Conservation (phyloP, 208 protist genomes). For the Acanthamoeba sp. region DNA sequence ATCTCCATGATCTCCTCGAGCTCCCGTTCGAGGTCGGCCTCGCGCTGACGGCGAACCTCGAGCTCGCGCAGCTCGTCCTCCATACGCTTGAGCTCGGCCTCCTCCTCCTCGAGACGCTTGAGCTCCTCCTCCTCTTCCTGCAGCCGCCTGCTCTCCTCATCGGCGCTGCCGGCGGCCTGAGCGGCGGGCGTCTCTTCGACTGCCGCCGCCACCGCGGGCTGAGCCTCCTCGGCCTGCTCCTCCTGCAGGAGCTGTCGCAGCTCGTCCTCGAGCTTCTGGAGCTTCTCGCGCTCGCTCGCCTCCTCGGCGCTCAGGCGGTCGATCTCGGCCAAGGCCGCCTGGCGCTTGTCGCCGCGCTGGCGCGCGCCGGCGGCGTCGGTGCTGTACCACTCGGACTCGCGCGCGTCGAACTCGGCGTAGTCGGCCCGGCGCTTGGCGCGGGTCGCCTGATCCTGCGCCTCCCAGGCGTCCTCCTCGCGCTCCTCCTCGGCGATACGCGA, state of each 20-base stretch:
- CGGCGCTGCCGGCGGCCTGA: neutral
- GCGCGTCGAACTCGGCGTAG: neutral
- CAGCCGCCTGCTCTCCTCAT: constrained; percentile 4
- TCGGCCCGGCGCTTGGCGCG: neutral
- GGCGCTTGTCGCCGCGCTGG: constrained; percentile 1
- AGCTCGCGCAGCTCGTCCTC: neutral
- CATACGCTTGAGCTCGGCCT: constrained; percentile 24
- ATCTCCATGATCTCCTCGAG: constrained; percentile 58
- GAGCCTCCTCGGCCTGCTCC: neutral
- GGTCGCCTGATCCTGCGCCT: neutral
- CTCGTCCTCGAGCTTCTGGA: constrained; percentile 13
- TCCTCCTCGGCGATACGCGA: neutral
- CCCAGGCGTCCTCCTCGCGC: constrained; percentile 6
- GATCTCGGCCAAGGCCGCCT: neutral
- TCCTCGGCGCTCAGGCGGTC: neutral
- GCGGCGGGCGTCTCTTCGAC: neutral
- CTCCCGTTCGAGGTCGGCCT: constrained; percentile 27
- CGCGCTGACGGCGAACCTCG: neutral
- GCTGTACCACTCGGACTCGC: neutral
- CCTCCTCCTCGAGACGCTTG: constrained; percentile 45
- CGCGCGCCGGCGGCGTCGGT: neutral
- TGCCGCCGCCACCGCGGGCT: too few relatives aligned
- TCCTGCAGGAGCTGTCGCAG: constrained; percentile 7
- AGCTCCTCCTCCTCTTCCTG: constrained; percentile 24
- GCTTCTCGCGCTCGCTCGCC: neutral